Conservation (phyloP, 495 filamentous ascomycete genomes). For the Aspergillus saccharolyticus region DNA sequence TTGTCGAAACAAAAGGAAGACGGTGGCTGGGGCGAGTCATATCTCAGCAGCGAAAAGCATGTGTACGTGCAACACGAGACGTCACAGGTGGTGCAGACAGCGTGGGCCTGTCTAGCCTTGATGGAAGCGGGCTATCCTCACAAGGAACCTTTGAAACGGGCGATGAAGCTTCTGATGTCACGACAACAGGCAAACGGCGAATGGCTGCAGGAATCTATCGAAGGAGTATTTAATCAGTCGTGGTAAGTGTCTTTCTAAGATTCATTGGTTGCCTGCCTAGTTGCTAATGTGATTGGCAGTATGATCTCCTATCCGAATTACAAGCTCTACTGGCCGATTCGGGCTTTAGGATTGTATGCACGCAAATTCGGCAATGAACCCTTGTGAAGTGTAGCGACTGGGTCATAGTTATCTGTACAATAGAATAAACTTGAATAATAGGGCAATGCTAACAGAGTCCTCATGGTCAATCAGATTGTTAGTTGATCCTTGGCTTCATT, state of each 20-base stretch:
- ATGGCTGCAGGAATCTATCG: constrained; percentile 92
- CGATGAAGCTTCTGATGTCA: constrained; percentile 9
- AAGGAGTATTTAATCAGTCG: constrained; percentile 98
- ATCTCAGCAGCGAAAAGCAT: constrained; percentile 62
- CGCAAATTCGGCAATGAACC: constrained; percentile 4
- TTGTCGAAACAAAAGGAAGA: constrained; percentile 76
- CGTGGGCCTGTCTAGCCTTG: constrained; percentile 6
- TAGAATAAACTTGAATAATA: no score
- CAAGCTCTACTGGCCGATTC: constrained; percentile 10
- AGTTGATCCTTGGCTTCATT: no score
- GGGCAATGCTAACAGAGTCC: neutral
- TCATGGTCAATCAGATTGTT: no score
- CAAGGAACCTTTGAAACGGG: constrained; percentile 5
- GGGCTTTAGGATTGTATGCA: constrained; percentile 7
- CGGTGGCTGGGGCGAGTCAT: constrained; percentile 96
- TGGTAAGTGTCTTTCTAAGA: constrained; percentile 51
- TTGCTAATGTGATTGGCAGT: constrained; percentile 59
- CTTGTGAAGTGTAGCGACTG: neutral
- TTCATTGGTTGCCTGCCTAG: constrained; percentile 51
- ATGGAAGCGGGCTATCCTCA: constrained; percentile 10
- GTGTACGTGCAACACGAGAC: constrained; percentile 58
- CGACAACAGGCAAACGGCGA: constrained; percentile 11
- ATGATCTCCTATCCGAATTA: constrained; percentile 97
- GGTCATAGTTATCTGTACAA: no score
- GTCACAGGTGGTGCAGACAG: constrained; percentile 28